A percentile compares a stretch with the other conserved stretches of the same genome.
Conservation (phyloP, 176 grass and related monocot genomes). For the Bonia amplexicaulis region DNA sequence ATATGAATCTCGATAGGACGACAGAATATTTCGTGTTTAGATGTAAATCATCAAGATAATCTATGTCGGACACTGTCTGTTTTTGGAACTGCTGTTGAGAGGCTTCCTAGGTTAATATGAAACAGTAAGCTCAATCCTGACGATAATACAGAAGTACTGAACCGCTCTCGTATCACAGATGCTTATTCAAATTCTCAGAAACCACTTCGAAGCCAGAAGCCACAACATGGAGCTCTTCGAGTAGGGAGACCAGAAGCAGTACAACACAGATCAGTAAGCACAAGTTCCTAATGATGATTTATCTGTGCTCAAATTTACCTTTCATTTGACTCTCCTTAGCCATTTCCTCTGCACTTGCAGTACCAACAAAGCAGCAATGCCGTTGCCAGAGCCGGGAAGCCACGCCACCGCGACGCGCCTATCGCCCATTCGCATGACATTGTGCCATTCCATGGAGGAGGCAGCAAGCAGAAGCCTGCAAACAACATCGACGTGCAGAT, state of each 20-base stretch:
- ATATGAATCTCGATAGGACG: background rate
- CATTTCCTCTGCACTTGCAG: background rate
- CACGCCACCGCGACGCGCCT: conserved; percentile 13
- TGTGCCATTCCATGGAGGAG: conserved; percentile 58
- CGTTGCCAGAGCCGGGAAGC: conserved; percentile 20
- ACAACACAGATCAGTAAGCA: conserved; percentile 33
- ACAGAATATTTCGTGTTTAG: background rate
- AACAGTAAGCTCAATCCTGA: background rate
- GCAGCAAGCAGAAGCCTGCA: conserved; percentile 1
- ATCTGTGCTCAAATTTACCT: background rate
- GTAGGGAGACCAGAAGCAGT: conserved; percentile 10
- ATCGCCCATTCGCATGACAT: conserved; percentile 36
- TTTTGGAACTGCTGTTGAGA: background rate
- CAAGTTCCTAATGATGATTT: background rate
- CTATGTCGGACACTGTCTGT: background rate
- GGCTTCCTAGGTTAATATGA: background rate
- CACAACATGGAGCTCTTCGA: conserved; percentile 36
- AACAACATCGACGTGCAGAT: conserved; percentile 54
- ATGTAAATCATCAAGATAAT: background rate
- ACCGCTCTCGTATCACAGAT: conserved; percentile 34
- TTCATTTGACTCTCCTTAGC: background rate
- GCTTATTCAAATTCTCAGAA: conserved; percentile 35
- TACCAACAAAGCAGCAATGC: conserved; percentile 27
- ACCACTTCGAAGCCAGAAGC: conserved; percentile 27
- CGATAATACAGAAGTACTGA: background rate